Evolutionary conservation across 2,329 filamentous ascomycete genomes (phyloP), one percentile per base, ranked within the genome.

Genomic region (Fusarium stilboides): DNA sequence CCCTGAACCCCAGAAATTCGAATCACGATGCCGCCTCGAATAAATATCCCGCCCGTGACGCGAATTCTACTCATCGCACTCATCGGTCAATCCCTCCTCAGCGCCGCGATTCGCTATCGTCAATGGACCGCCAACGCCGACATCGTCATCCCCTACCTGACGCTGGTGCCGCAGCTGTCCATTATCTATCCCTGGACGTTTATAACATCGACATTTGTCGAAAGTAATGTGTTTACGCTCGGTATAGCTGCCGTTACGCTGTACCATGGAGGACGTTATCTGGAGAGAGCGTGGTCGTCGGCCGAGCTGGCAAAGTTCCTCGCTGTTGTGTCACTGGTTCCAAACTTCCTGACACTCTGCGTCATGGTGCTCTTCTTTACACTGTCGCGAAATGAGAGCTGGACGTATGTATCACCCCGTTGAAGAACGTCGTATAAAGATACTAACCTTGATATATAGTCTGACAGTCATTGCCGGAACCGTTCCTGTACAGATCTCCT

Each of bases 201-300:
- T 69, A 75, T 97, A 57, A 92, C 93, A 4, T 92, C 94, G 3
- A 93, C 94, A 0, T 87, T 98, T 58, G 94, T 98, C 49, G 96
- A 99, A 83, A 92, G 93, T 80, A 98, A 98, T 79, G 85, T 98
- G 74, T 92, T 97, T 76, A 97, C 94, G 13, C 85, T 98, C 43
- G 82, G 88, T 26, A 89, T 97, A 59, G 94, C 93, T 47, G 90
- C 87, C 28, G 83, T 91, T 43, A 94, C 94, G 1, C 82, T 98
- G 55, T 97, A 94, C 80, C 93, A 97, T 82, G 95, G 95, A 57
- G 96, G 96, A 12, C 90, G 94, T 74, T 99, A 99, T 80, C 88
- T 99, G 22, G 96, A 99, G 86, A 87, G 96, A 76, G 95, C 96
- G 34, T 99, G 95, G 96, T 94, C 94, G 33, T 95, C 93, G 26